Evolutionary conservation across 2,329 filamentous ascomycete genomes (phyloP).

Genomic region (Pseudocercospora crystallina): DNA sequence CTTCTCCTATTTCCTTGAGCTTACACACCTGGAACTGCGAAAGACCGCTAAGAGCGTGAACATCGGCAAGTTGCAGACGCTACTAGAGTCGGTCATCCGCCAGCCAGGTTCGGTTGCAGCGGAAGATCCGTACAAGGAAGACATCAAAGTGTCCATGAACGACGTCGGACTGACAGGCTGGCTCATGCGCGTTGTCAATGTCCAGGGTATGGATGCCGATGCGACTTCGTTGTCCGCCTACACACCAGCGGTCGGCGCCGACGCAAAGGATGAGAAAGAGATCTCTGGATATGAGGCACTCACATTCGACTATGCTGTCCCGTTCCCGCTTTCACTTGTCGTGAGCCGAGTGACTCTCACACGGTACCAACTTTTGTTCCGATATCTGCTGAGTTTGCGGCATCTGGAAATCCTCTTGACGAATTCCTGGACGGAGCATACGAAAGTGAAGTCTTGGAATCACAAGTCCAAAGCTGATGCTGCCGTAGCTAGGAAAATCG

Average conservation of each 20-base stretch:
- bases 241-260: slow-evolving; percentile 62
- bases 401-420: slow-evolving; percentile 87
- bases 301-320: slow-evolving; percentile 90
- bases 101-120: slow-evolving; percentile 93
- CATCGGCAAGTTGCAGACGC: slow-evolving; percentile 85
- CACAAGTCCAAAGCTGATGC: slow-evolving; percentile 54
- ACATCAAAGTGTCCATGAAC: slow-evolving; percentile 97
- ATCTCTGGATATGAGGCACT: slow-evolving; percentile 89
- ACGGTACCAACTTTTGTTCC: slow-evolving; percentile 92
- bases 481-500: slow-evolving; percentile 66
- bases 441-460: slow-evolving; percentile 75
- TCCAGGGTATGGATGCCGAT: slow-evolving; percentile 81
- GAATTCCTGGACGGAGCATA: slow-evolving; percentile 87
- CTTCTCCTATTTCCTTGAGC: slow-evolving; percentile 95
- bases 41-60: slow-evolving; percentile 89
- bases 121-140: slow-evolving; percentile 95
- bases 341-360: slow-evolving; percentile 96
- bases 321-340: slow-evolving; percentile 91
- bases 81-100: slow-evolving; percentile 94
- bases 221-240: slow-evolving; percentile 58
- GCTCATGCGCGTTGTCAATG: slow-evolving; percentile 93
- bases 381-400: slow-evolving; percentile 84
- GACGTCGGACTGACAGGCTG: slow-evolving; percentile 90
- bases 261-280: slow-evolving; percentile 72
- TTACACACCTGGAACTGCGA: slow-evolving; percentile 76